Conservation (phyloP, 495 filamentous ascomycete species). For the Thermochaetoides thermophila region DNA sequence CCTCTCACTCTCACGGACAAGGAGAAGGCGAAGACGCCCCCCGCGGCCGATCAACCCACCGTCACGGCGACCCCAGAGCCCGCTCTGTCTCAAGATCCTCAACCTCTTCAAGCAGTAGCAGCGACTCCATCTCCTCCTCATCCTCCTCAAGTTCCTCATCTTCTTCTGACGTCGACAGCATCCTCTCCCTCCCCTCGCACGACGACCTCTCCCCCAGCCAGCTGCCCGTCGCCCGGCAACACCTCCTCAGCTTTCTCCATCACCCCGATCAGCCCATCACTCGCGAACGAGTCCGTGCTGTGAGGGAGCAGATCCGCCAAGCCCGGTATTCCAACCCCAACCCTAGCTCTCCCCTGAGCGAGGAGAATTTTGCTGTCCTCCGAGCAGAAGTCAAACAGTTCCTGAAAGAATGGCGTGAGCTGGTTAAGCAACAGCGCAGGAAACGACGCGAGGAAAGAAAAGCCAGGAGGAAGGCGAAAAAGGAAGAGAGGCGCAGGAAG, state of each 20-base stretch:
- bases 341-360: constrained; percentile 1
- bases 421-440: constrained; percentile 13
- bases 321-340: constrained; percentile 18
- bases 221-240: constrained; percentile 23
- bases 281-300: constrained; percentile 14
- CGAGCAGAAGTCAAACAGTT: constrained; percentile 26
- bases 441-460: constrained; percentile 14
- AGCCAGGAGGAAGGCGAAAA: constrained; percentile 6
- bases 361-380: constrained; percentile 17
- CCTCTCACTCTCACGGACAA: neutral
- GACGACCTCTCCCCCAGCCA: constrained; percentile 28
- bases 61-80: constrained; percentile 2
- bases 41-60: constrained; percentile 2
- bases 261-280: constrained; percentile 31
- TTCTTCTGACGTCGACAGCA: constrained; percentile 19
- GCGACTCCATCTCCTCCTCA: constrained; percentile 8
- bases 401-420: constrained; percentile 23
- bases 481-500: constrained; percentile 15
- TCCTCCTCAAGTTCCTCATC: constrained; percentile 17
- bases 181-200: constrained; percentile 28
- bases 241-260: constrained; percentile 24
- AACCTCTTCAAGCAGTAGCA: constrained; percentile 1
- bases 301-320: constrained; percentile 26
- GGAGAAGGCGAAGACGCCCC: neutral
- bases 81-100: no score